These are phyloP conservation scores for Meyerozyma elateridarum DNA, from an alignment of 1,139 yeast species.

Conservation along the genomic window DNA sequence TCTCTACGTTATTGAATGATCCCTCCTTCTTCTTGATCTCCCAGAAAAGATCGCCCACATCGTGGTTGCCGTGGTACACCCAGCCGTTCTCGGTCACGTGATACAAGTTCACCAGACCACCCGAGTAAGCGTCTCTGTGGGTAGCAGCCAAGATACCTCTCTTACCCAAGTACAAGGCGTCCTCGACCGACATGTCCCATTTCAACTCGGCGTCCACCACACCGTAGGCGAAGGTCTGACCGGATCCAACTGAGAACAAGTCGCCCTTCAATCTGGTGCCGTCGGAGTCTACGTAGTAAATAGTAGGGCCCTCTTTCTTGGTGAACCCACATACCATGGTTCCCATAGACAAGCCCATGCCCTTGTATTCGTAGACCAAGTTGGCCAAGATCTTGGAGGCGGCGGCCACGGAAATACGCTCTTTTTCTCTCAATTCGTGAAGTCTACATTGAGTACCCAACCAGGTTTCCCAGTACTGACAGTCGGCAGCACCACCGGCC, in stretches of 20 bases:
- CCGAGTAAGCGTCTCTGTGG: conserved; percentile 97
- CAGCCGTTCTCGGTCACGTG: conserved; percentile 94
- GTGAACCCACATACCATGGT: conserved; percentile 98
- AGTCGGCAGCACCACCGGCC: conserved; percentile 99
- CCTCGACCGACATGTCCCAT: conserved; percentile 89
- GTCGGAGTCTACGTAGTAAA: conserved; percentile 94
- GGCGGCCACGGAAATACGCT: conserved; percentile 92
- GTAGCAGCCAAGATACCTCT: conserved; percentile 96
- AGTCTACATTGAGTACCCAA: conserved; percentile 93
- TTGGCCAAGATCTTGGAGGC: conserved; percentile 92
- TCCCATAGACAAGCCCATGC: conserved; percentile 99
- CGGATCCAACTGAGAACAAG: conserved; percentile 95
- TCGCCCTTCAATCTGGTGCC: conserved; percentile 96
- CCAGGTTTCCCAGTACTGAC: conserved; percentile 99
- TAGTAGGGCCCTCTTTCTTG: conserved; percentile 90
- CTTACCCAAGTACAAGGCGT: conserved; percentile 90
- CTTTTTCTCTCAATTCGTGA: conserved; percentile 91
- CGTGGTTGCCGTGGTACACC: conserved; percentile 92
- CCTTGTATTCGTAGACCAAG: conserved; percentile 89
- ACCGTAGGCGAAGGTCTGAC: conserved; percentile 99
- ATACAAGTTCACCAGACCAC: conserved; percentile 91
- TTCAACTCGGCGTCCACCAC: conserved; percentile 87
- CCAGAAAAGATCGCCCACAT: conserved; percentile 90
- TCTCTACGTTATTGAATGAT: conserved; percentile 85
- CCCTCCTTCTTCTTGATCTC: conserved; percentile 83